These are phyloP conservation scores for Spiraea crenata DNA, from an alignment of 331 rosid species.

Conservation along the genomic window DNA sequence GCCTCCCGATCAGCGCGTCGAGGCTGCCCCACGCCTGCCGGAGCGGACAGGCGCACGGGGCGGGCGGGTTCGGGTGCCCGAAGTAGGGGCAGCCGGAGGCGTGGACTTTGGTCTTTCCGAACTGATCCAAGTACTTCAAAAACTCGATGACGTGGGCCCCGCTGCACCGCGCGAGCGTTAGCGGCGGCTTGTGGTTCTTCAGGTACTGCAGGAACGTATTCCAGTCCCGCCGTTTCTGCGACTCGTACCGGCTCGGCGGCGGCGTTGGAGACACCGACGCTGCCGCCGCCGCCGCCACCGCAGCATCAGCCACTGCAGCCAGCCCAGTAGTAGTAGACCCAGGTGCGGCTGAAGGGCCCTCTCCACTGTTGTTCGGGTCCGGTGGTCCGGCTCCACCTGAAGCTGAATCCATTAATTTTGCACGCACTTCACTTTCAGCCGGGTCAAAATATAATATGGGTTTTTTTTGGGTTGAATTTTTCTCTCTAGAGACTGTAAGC, in stretches of 20 bases:
- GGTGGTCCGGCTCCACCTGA: conserved; percentile 45
- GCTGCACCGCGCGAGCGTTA: conserved; percentile 81
- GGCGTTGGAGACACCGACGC: conserved; percentile 40
- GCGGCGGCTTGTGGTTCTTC: conserved; percentile 95
- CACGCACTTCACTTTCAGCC: neutral
- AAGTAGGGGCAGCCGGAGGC: conserved; percentile 66
- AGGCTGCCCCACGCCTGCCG: conserved; percentile 95
- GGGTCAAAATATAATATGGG: neutral
- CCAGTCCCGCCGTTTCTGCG: conserved; percentile 98
- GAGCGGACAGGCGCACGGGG: conserved; percentile 77
- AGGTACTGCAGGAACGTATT: conserved; percentile 90
- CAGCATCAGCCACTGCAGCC: conserved; percentile 22
- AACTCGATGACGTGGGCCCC: conserved; percentile 98
- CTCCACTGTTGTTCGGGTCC: conserved; percentile 32
- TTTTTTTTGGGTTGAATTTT: neutral
- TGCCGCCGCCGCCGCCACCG: conserved; percentile 17
- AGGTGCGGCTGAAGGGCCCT: conserved; percentile 27
- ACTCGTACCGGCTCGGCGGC: conserved; percentile 85
- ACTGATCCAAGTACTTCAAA: conserved; percentile 84
- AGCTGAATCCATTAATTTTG: conserved; percentile 57
- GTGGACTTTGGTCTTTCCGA: conserved; percentile 93
- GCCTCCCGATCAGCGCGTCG: conserved; percentile 86
- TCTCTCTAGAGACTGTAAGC: neutral
- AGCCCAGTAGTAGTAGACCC: neutral
- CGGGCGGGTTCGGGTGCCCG: conserved; percentile 84